Conservation (phyloP, 202 grass and related monocot species). For the Eragrostis tef region DNA sequence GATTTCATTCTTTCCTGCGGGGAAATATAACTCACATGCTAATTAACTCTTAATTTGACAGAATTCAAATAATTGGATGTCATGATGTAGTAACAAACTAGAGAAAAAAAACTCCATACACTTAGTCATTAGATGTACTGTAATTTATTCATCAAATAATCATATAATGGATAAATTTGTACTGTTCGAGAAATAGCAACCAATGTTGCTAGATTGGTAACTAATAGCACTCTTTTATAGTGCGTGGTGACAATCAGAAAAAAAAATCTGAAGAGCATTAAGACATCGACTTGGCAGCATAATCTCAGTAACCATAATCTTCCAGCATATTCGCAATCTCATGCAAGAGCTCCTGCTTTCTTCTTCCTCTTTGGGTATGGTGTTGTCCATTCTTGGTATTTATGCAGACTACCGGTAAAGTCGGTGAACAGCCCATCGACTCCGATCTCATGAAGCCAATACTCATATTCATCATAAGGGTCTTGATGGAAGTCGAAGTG, state of each 20-base stretch:
- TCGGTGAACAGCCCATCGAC: conserved; percentile 69
- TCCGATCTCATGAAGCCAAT: conserved; percentile 54
- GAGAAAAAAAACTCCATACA: no score
- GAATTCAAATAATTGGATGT: no score
- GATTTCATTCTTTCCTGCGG: no score
- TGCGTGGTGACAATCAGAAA: background rate
- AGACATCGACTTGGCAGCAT: background rate
- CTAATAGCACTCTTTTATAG: background rate
- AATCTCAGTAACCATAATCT: conserved; percentile 42
- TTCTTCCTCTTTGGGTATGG: conserved; percentile 50
- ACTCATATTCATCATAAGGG: conserved; percentile 67
- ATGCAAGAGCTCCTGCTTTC: conserved; percentile 39
- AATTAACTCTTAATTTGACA: no score
- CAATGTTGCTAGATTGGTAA: background rate
- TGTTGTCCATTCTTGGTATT: conserved; percentile 59
- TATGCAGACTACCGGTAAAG: conserved; percentile 65
- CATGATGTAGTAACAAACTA: no score
- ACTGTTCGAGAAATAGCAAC: background rate
- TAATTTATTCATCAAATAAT: background rate
- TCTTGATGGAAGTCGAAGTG: conserved; percentile 75
- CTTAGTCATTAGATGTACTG: background rate
- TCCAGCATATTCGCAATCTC: conserved; percentile 56
- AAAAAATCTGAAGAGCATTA: conserved; percentile 6
- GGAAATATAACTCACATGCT: no score
- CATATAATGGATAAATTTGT: background rate